These are phyloP conservation scores for Alternaria sp. DNA, from an alignment of 2,329 filamentous ascomycete genomes.

Conservation along the genomic window DNA sequence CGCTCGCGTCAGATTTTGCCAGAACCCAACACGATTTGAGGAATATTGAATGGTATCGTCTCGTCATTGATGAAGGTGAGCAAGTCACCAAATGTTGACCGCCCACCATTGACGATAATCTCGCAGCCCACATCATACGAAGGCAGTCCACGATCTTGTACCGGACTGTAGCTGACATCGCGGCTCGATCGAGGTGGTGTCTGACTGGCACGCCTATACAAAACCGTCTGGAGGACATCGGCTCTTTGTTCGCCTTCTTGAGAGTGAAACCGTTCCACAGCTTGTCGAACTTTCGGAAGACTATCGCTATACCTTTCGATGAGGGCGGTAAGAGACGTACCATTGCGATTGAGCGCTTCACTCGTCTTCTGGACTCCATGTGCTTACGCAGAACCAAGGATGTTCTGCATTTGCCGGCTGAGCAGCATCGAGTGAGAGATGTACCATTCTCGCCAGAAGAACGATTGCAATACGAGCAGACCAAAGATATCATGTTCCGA, in stretches of 20 bases:
- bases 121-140: slow-evolving; percentile 59
- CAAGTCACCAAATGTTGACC: rapidly evolving
- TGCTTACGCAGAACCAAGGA: slow-evolving; percentile 54
- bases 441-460: slow-evolving; percentile 45
- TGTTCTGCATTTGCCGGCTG: slow-evolving; percentile 48
- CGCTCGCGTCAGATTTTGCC: slow-evolving; percentile 21
- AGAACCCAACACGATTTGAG: slow-evolving; percentile 13
- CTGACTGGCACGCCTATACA: slow-evolving; percentile 56
- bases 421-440: slow-evolving; percentile 22
- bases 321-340: slow-evolving; percentile 29
- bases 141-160: slow-evolving; percentile 55
- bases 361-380: slow-evolving; percentile 44
- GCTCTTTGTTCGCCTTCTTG: slow-evolving; percentile 59
- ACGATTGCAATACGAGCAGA: slow-evolving; percentile 40
- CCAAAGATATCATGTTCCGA: slow-evolving; percentile 46
- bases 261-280: slow-evolving; percentile 52
- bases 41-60: slow-evolving; percentile 35
- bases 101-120: background rate
- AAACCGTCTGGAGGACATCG: slow-evolving; percentile 60
- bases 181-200: slow-evolving; percentile 55
- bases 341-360: slow-evolving; percentile 32
- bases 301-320: slow-evolving; percentile 52
- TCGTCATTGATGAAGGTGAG: slow-evolving; percentile 40
- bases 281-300: slow-evolving; percentile 52
- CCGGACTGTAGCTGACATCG: slow-evolving; percentile 51